Evolutionary conservation across 140 eudicot species (phyloP), one percentile per base, ranked within the genome.

Genomic region (Stevia rebaudiana): DNA sequence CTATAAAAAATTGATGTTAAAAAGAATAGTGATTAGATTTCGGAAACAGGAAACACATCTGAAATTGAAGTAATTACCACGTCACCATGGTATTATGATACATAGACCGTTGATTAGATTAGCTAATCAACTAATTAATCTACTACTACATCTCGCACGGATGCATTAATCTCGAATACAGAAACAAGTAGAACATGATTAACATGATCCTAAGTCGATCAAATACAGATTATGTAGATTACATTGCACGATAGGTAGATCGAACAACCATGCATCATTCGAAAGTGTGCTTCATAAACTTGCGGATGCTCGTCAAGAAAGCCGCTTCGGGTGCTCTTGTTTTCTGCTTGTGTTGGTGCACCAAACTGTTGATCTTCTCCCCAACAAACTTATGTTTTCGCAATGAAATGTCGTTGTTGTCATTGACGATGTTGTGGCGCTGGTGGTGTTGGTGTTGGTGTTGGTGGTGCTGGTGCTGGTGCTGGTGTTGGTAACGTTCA

Each of bases 231-330:
- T 56, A 36, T 36, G 41, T 7, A 36, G 41, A 36, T 36, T 36
- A 36, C 65, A 68, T 41, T 69, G 46, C 48, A 35, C 28, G 42
- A 54, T 22, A 64, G 3, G 28, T 4, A 28, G 33, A 28, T 28
- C 44, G 74, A 69, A 56, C 31, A 35, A 16, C 25, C 18, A 18
- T 5, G 25, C 28, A 37, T 71, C 69, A 71, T 6, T 73, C 78
- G 44, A 73, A 64, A 22, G 53, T 31, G 35, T 74, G 73, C 68
- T 62, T 56, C 40, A 78, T 31, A 25, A 82, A 78, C 44, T 82
- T 74, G 63, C 79, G 81, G 11, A 82, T 37, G 35, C 77, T 55
- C 44, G 31, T 78, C 69, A 78, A 31, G 58, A 74, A 65, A 55
- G 71, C 71, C 5, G 65, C 56, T 16, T 63, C 58, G 8, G 23